Evolutionary conservation across 192 early-diverging fungal genomes (phyloP).

Genomic region (Mortierella antarctica): DNA sequence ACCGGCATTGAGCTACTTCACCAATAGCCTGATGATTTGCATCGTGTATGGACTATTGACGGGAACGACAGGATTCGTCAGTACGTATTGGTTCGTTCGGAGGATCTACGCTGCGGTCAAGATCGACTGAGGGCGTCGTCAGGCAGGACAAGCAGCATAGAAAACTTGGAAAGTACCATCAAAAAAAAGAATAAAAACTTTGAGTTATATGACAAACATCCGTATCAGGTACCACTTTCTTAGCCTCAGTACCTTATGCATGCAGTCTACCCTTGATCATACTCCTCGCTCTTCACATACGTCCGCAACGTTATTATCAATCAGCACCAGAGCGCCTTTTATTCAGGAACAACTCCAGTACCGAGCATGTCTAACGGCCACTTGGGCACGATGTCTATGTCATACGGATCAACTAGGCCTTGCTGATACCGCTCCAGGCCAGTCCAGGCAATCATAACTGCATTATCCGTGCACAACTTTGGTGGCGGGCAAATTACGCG

Average conservation of each 20-base stretch:
- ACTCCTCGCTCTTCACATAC: too few relatives aligned
- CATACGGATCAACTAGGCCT: slow-evolving; percentile 76
- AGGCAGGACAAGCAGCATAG: background rate
- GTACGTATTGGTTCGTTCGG: slow-evolving; percentile 77
- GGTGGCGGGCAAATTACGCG: slow-evolving; percentile 81
- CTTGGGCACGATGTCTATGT: slow-evolving; percentile 76
- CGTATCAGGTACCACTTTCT: too few relatives aligned
- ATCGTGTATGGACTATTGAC: slow-evolving; percentile 73
- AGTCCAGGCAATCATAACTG: slow-evolving; percentile 88
- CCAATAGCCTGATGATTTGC: slow-evolving; percentile 73
- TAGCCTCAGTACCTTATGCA: too few relatives aligned
- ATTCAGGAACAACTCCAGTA: slow-evolving; percentile 36
- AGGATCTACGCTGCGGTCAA: slow-evolving; percentile 83
- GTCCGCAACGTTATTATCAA: too few relatives aligned
- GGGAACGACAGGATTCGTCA: slow-evolving; percentile 84
- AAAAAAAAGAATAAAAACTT: too few relatives aligned
- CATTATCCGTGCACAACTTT: slow-evolving; percentile 83
- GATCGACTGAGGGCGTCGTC: slow-evolving; percentile 52
- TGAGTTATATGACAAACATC: too few relatives aligned
- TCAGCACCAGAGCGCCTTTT: background rate
- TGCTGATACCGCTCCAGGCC: slow-evolving; percentile 76
- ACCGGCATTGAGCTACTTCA: slow-evolving; percentile 82
- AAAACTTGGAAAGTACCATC: too few relatives aligned
- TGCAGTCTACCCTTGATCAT: too few relatives aligned
- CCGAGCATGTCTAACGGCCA: slow-evolving; percentile 75